Evolutionary conservation across 805 yeast genomes (phyloP).

Genomic region (Nakazawaea ishiwadae): DNA sequence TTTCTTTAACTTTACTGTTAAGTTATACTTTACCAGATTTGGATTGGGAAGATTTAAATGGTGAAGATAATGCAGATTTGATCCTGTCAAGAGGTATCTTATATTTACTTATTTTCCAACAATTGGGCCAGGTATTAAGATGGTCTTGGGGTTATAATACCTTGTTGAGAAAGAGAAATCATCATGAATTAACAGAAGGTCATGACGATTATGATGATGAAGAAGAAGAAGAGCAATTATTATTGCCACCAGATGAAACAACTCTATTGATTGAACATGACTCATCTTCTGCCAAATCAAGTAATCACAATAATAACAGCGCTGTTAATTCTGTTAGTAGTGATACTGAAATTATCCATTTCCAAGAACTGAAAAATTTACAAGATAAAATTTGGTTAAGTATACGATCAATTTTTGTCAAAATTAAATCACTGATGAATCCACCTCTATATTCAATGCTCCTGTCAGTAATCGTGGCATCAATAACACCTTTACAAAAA

Average conservation of each 20-base stretch:
- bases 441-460: slow-evolving; percentile 84
- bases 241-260: slow-evolving; percentile 11
- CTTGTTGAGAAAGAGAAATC: slow-evolving; percentile 48
- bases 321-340: background rate
- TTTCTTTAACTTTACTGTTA: slow-evolving; percentile 76
- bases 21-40: slow-evolving; percentile 72
- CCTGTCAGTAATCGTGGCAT: slow-evolving; percentile 62
- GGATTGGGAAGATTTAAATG: slow-evolving; percentile 65
- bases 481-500: slow-evolving; percentile 52
- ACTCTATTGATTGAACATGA: slow-evolving; percentile 5
- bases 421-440: slow-evolving; percentile 50
- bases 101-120: slow-evolving; percentile 72
- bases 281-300: background rate
- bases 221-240: background rate
- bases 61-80: slow-evolving; percentile 58
- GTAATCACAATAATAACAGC: background rate
- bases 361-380: background rate
- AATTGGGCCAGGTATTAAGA: slow-evolving; percentile 74
- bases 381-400: background rate
- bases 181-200: slow-evolving; percentile 22
- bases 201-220: slow-evolving; percentile 4
- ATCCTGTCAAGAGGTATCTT: slow-evolving; percentile 76
- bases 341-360: background rate
- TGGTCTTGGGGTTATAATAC: slow-evolving; percentile 89
- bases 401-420: slow-evolving; percentile 11